A percentile compares a stretch with the other conserved stretches of the same genome.
phyloP scores from a whole-genome alignment of 805 yeast genomes.

The Yarrowia deformans region DNA sequence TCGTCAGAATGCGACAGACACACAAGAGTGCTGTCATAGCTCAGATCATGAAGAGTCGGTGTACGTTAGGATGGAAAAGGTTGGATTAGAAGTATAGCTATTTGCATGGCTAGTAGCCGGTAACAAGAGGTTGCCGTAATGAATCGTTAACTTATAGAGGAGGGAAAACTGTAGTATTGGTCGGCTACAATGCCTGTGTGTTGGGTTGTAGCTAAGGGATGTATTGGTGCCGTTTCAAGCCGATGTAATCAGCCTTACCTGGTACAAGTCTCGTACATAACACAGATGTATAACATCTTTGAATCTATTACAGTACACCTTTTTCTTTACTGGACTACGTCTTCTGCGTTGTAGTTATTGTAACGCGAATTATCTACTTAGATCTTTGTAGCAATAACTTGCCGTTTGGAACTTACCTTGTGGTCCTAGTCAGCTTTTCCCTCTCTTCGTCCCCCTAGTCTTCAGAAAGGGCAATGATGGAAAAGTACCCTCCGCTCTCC shows the following conservation, averaged over 20 bases:
- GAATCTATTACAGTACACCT: neutral
- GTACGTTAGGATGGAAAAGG: neutral
- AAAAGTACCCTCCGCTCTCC: slow-evolving; percentile 57
- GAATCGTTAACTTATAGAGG: slow-evolving; percentile 5
- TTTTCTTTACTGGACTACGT: no score
- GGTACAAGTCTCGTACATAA: no score
- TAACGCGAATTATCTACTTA: slow-evolving; percentile 11
- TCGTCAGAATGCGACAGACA: no score
- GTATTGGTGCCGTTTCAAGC: no score
- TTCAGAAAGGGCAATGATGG: slow-evolving; percentile 73
- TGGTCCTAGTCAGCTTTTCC: neutral
- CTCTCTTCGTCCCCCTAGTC: neutral
- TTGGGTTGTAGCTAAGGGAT: no score
- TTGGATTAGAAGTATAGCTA: neutral
- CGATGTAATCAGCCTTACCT: no score
- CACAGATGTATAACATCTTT: neutral
- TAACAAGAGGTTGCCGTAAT: neutral
- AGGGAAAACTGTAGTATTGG: no score
- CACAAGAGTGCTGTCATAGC: no score
- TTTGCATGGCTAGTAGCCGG: neutral
- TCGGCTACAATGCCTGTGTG: no score
- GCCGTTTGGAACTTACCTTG: slow-evolving; percentile 12
- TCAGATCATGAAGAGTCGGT: neutral
- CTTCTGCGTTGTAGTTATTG: slow-evolving; percentile 2
- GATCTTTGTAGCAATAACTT: slow-evolving; percentile 5